A percentile compares a stretch with the other conserved stretches of the same genome.
These are phyloP conservation scores for Alnus glutinosa DNA, from an alignment of 306 rosid species.

Conservation along the genomic window DNA sequence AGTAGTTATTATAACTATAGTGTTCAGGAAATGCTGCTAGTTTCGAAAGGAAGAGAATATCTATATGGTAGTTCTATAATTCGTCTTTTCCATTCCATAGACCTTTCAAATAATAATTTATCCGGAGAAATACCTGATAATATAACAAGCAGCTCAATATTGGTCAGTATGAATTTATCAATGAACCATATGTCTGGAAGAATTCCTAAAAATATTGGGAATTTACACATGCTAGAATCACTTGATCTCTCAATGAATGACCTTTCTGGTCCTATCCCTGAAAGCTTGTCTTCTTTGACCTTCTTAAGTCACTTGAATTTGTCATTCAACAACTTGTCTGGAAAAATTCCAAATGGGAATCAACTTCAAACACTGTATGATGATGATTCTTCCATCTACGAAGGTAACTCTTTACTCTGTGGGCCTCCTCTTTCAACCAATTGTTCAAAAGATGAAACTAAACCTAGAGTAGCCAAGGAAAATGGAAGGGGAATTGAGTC, in stretches of 20 bases:
- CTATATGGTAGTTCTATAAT: not conserved
- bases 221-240: not conserved
- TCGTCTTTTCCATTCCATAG: not conserved
- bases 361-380: slow-evolving; percentile 10
- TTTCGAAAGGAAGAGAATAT: not conserved
- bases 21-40: not conserved
- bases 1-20: too few species aligned
- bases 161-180: slow-evolving; percentile 19
- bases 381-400: not conserved
- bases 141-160: not conserved
- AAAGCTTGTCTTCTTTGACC: slow-evolving; percentile 16
- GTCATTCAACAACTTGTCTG: slow-evolving; percentile 8
- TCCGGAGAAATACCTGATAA: slow-evolving; percentile 20
- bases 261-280: slow-evolving; percentile 16
- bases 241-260: slow-evolving; percentile 15
- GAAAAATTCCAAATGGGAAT: slow-evolving; percentile 16
- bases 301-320: slow-evolving; percentile 17
- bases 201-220: slow-evolving; percentile 9
- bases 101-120: slow-evolving; percentile 14
- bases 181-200: slow-evolving; percentile 18
- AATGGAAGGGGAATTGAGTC: not conserved
- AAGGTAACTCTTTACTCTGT: slow-evolving; percentile 13
- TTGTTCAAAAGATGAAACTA: not conserved
- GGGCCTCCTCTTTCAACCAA: not conserved
- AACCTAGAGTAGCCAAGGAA: not conserved